Conservation (phyloP, 768 basidiomycete genomes). For the Podaxis rugospora region DNA sequence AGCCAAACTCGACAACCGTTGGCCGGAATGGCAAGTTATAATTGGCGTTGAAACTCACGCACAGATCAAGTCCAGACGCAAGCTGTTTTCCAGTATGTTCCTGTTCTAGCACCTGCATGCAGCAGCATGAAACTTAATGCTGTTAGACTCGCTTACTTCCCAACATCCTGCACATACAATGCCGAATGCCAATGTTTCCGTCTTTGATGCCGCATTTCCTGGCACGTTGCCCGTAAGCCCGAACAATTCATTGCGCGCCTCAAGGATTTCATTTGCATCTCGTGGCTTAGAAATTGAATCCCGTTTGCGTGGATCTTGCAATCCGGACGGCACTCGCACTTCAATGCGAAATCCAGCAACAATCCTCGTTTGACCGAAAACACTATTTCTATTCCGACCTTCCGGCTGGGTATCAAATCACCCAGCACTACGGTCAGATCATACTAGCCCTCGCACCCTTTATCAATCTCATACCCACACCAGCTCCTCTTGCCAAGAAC, state of each 20-base stretch:
- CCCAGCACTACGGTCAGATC: conserved; percentile 80
- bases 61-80: conserved; percentile 81
- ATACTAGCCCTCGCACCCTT: not conserved
- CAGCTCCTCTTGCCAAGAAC: conserved; percentile 76
- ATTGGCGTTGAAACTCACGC: conserved; percentile 96
- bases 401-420: conserved; percentile 95
- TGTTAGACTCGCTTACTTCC: conserved; percentile 36
- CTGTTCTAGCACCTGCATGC: not conserved
- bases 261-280: not conserved
- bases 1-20: conserved; percentile 37
- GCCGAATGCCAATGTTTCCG: conserved; percentile 71
- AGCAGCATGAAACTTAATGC: not conserved
- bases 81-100: conserved; percentile 78
- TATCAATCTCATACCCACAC: not conserved
- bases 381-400: conserved; percentile 98
- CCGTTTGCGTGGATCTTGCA: conserved; percentile 72
- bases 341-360: conserved; percentile 52
- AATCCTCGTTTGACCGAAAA: conserved; percentile 91
- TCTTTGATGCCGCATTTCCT: conserved; percentile 88
- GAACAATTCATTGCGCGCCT: not conserved
- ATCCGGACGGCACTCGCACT: conserved; percentile 80
- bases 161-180: conserved; percentile 24
- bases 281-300: conserved; percentile 48
- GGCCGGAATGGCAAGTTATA: conserved; percentile 87
- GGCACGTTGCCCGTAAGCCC: conserved; percentile 83